Base-by-base conservation (phyloP, 805 yeast species). In the Barnettozyma sucrosica region DNA sequence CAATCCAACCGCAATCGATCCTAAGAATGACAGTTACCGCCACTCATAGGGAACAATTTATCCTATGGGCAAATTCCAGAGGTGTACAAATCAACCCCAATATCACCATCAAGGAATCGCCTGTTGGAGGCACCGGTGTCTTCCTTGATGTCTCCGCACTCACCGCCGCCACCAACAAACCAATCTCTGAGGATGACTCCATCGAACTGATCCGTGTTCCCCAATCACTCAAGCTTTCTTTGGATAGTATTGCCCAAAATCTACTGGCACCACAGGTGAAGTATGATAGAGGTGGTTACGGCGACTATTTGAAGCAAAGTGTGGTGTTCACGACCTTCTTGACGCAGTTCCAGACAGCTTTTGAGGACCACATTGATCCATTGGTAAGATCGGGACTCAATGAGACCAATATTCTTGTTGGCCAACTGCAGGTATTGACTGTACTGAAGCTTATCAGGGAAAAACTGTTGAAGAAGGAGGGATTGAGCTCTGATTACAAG, bases 201-300 rank as follows among this genome's bases (percentile, higher is more conserved):
- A 43, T 68, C 14, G 72, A 66, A 45, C 51, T 75, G 8, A 45
- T 76, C 44, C 56, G 78, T 42, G 58, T 76, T 1, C 75, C 78
- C 0, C 46, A 53, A 5, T n/a, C 28, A 0, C 42, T 58, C 7
- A 58, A 67, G 0, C 57, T 70, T 18, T 66, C 68, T 42, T 58
- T 75, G 8, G 62, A 64, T 30, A 54, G 58, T 4, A 62, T 66
- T 41, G 48, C 56, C 19, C 16, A 38, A 6, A 49, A 51, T 9
- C 25, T 62, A 11, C 45, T 62, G 26, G 28, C 42, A 10, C 41
- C 49, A 14, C 55, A 57, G 42, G 16, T 42, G 13, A 51, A 52
- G 11, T 54, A 55, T 19, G 65, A 58, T 20, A 21, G 20, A 1
- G 8, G 25, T 2, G 41, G 48, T 2, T 25, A 33, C 4, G 48